Conservation (phyloP, 441 rosid species). For the Adansonia madagascariensis region DNA sequence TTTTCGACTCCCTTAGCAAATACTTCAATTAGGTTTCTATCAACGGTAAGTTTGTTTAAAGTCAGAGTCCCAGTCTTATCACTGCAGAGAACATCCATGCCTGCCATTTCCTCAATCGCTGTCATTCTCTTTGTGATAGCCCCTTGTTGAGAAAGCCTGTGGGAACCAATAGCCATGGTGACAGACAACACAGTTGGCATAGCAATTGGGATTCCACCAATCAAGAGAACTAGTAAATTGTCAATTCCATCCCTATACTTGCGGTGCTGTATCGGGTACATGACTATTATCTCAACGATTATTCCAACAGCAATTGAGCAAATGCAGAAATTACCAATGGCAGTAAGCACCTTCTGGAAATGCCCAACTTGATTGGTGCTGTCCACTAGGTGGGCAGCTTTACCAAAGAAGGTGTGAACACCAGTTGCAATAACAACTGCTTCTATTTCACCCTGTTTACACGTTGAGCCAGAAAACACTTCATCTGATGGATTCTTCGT, state of each 20-base stretch:
- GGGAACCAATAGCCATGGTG: constrained; percentile 96
- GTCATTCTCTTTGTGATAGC: constrained; percentile 99
- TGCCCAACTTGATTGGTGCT: constrained; percentile 88
- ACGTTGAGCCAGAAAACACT: constrained; percentile 89
- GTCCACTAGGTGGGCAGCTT: constrained; percentile 94
- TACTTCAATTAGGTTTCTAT: constrained; percentile 73
- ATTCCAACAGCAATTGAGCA: constrained; percentile 87
- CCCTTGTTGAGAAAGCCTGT: constrained; percentile 81
- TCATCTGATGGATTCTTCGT: constrained; percentile 79
- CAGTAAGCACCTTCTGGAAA: constrained; percentile 82
- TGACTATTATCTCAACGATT: constrained; percentile 59
- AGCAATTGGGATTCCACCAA: constrained; percentile 95
- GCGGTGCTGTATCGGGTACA: constrained; percentile 82
- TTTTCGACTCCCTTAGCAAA: constrained; percentile 80
- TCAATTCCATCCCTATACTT: constrained; percentile 80
- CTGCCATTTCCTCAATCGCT: constrained; percentile 96
- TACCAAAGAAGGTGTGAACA: constrained; percentile 92
- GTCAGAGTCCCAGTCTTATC: constrained; percentile 94
- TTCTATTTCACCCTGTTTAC: constrained; percentile 90
- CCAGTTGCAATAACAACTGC: constrained; percentile 93
- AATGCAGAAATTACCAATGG: constrained; percentile 95
- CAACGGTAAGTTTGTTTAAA: constrained; percentile 79
- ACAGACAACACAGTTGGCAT: constrained; percentile 93
- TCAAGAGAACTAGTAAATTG: constrained; percentile 81
- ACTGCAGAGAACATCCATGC: constrained; percentile 92